Conservation (phyloP, 2,329 filamentous ascomycete species). For the Pestalotiopsis sp. region DNA sequence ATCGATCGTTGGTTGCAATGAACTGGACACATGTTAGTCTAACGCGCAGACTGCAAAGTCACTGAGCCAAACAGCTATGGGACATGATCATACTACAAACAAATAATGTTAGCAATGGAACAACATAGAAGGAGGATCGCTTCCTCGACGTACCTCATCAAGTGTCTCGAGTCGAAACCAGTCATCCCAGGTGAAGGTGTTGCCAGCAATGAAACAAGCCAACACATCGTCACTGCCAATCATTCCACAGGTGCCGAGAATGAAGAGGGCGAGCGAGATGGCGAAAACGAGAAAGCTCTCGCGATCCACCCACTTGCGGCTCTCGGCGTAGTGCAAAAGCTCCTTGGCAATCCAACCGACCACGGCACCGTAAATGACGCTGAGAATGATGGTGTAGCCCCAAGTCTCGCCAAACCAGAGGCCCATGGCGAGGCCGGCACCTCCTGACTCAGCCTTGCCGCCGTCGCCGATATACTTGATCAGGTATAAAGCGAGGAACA, state of each 20-base stretch:
- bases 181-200: conserved; percentile 89
- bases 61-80: background rate
- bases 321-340: conserved; percentile 81
- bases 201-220: conserved; percentile 90
- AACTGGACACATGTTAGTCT: conserved; percentile 37
- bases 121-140: background rate
- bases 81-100: background rate
- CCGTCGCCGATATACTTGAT: conserved; percentile 73
- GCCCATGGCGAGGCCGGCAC: conserved; percentile 68
- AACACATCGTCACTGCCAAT: conserved; percentile 88
- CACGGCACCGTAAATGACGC: conserved; percentile 73
- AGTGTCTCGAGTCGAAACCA: conserved; percentile 90
- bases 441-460: conserved; percentile 57
- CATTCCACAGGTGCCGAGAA: conserved; percentile 84
- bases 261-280: conserved; percentile 82
- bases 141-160: conserved; percentile 60
- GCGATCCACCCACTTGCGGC: conserved; percentile 78
- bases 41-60: background rate
- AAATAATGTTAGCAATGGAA: conserved; percentile 17
- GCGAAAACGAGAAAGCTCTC: conserved; percentile 89
- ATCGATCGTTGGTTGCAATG: conserved; percentile 90
- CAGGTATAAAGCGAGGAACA: conserved; percentile 83
- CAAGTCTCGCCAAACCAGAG: conserved; percentile 86
- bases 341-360: conserved; percentile 84
- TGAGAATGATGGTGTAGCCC: conserved; percentile 81